phyloP scores from a whole-genome alignment of 176 grass and related monocot species.

The Carex scoparia region DNA sequence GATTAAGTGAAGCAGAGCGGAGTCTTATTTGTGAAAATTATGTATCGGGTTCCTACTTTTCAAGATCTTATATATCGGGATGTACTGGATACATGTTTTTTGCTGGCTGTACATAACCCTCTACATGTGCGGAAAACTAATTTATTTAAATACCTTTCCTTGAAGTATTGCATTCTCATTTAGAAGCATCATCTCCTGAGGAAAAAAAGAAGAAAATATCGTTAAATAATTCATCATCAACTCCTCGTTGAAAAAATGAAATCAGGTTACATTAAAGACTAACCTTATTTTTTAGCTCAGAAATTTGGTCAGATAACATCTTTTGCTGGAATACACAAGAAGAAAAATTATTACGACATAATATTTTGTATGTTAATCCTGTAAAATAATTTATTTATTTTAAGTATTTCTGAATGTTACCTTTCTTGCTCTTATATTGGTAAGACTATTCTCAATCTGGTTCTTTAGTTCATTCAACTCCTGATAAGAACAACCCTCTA shows the following conservation, averaged over 20 bases:
- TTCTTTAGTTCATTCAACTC: slow-evolving; percentile 57
- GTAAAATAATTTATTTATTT: neutral
- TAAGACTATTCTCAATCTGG: slow-evolving; percentile 59
- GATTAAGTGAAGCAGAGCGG: neutral
- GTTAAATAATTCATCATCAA: neutral
- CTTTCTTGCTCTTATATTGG: slow-evolving; percentile 55
- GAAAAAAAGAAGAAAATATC: neutral
- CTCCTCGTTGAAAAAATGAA: neutral
- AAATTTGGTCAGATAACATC: slow-evolving; percentile 51
- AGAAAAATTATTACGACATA: neutral
- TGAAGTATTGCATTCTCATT: slow-evolving; percentile 56
- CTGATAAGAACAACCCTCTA: slow-evolving; percentile 48
- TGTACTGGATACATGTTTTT: neutral
- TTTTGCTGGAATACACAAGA: slow-evolving; percentile 37
- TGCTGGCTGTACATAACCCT: neutral
- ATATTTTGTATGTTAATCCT: neutral
- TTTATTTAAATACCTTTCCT: slow-evolving; percentile 30
- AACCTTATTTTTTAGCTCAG: slow-evolving; percentile 64
- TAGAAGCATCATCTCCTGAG: slow-evolving; percentile 47
- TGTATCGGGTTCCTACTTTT: neutral
- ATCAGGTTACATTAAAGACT: neutral
- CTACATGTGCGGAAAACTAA: neutral
- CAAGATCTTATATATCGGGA: neutral
- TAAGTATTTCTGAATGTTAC: slow-evolving; percentile 26
- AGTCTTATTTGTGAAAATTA: neutral